Base-by-base conservation (phyloP, 257 asterid genomes). In the Nemophila menziesii region DNA sequence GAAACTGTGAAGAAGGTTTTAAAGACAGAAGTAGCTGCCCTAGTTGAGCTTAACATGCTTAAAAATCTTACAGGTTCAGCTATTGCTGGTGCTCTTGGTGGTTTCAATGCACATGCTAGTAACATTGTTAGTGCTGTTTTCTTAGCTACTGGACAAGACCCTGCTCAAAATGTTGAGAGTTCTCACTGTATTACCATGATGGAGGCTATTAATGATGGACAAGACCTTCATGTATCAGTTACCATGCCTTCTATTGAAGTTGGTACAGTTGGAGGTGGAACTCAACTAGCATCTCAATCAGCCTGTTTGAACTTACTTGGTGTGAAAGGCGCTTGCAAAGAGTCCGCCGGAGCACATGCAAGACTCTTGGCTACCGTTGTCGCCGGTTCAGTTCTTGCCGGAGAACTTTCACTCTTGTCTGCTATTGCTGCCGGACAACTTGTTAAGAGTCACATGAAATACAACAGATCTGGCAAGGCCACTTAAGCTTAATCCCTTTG, bases 201-300 rank as follows among this genome's bases (percentile, higher is more conserved):
- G 75, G 79, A 72, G 56, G 65, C 75, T 3, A 58, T 72, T 14
- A 67, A 72, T 33, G 59, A 57, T 26, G 79, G 79, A 56, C 61
- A 72, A 13, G 79, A 72, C 64, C 79, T 72, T 39, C 79, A 72
- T 44, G 19, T 67, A 24, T 72, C 79, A 4, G 79, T 72, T 44
- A 72, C 67, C 58, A 67, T 72, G 79, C 79, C 79, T 57, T 67
- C 75, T n/a, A 67, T 72, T 60, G 79, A 72, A 75, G 79, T 72
- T 73, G 78, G n/a, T n/a, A n/a, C n/a, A n/a, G n/a, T n/a, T n/a
- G n/a, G n/a, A n/a, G n/a, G n/a, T n/a, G n/a, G n/a, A n/a, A 70
- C 78, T 54, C 78, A 70, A 43, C 73, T 70, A 15, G 67, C 70
- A 37, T 70, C 78, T 15, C 74, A 70, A 29, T 62, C 78, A 9